A percentile compares a stretch with the other conserved stretches of the same genome.
Conservation (phyloP, 2,329 filamentous ascomycete genomes). For the Grosmannia clavigera region DNA sequence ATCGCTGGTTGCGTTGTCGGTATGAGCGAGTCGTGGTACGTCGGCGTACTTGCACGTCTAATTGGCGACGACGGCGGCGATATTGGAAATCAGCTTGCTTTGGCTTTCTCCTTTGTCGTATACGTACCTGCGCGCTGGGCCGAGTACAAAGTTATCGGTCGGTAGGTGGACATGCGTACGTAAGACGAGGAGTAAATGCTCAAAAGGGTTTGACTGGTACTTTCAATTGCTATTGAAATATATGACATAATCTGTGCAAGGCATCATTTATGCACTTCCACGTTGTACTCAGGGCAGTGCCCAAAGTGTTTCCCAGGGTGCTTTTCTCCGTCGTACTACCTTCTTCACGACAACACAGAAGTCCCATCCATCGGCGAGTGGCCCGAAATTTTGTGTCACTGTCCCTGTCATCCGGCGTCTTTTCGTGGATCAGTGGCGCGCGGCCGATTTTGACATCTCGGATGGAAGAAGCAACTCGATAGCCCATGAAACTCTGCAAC, state of each 20-base stretch:
- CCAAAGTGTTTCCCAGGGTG: neutral
- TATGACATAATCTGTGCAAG: neutral
- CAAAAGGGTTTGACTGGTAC: neutral
- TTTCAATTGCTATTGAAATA: neutral
- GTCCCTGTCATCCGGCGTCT: neutral
- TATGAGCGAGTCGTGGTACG: slow-evolving; percentile 46
- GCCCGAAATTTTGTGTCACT: neutral
- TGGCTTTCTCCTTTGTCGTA: slow-evolving; percentile 33
- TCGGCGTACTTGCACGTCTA: slow-evolving; percentile 29
- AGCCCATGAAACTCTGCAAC: slow-evolving; percentile 64
- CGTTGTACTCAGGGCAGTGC: neutral
- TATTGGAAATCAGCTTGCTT: slow-evolving; percentile 38
- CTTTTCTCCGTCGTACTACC: neutral
- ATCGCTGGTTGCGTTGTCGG: slow-evolving; percentile 39
- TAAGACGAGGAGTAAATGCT: neutral
- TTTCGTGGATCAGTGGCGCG: slow-evolving; percentile 10
- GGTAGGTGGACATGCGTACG: slow-evolving; percentile 12
- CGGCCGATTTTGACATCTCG: slow-evolving; percentile 35
- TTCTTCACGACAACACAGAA: neutral
- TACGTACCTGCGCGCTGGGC: slow-evolving; percentile 34
- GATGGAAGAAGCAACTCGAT: slow-evolving; percentile 50
- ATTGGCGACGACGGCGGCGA: slow-evolving; percentile 34
- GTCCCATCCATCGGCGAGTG: neutral
- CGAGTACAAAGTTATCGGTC: slow-evolving; percentile 33
- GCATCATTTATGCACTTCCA: neutral